A percentile compares a stretch with the other conserved stretches of the same genome.
Evolutionary conservation across 257 asterid genomes (phyloP).

Genomic region (Leonotis leonurus): DNA sequence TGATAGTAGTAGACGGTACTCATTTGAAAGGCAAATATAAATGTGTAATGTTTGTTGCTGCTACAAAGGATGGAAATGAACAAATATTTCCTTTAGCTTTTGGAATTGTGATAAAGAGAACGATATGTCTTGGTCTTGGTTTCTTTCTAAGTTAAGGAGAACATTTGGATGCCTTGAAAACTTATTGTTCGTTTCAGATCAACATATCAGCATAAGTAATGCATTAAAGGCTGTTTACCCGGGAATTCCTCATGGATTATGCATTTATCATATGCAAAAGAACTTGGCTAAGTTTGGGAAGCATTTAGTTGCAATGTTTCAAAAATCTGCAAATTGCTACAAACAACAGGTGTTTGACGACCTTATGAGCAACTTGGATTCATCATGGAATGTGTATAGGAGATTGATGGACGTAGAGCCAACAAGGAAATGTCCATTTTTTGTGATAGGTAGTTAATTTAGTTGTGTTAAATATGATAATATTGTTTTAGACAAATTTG

Average conservation of each 20-base stretch:
- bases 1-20: not conserved
- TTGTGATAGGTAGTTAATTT: no score
- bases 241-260: not conserved
- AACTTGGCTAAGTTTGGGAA: not conserved
- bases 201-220: not conserved
- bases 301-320: not conserved
- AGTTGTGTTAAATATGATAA: no score
- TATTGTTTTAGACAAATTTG: no score
- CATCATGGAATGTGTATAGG: not conserved
- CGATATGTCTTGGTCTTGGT: not conserved
- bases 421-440: no score
- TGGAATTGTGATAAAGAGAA: not conserved
- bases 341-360: not conserved
- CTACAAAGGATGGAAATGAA: not conserved
- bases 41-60: not conserved
- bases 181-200: not conserved
- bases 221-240: not conserved
- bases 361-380: not conserved
- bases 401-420: no score
- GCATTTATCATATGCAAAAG: not conserved
- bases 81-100: not conserved
- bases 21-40: not conserved
- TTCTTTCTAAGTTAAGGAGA: not conserved
- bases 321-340: not conserved
- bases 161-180: not conserved